Conservation (phyloP, 805 yeast species). For the Starmerella khaoyaiensis region DNA sequence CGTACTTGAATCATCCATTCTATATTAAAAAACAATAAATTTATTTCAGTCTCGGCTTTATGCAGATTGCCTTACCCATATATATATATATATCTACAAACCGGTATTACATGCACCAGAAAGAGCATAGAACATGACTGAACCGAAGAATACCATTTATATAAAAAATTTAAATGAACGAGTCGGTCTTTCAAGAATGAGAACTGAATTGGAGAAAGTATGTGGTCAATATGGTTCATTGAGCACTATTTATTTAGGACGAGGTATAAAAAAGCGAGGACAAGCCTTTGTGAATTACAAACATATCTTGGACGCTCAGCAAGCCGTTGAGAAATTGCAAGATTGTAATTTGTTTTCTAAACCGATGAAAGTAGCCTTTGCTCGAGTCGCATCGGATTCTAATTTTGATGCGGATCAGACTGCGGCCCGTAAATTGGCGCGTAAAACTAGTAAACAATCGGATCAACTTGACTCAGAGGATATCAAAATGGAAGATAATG, state of each 20-base stretch:
- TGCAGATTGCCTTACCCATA: too few species aligned
- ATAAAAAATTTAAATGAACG: constrained; percentile 62
- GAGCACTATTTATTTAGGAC: constrained; percentile 41
- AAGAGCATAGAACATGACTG: too few species aligned
- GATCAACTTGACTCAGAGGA: neutral
- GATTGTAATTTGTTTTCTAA: constrained; percentile 35
- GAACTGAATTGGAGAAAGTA: constrained; percentile 31
- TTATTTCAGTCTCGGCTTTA: neutral
- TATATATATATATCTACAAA: too few species aligned
- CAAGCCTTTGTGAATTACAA: constrained; percentile 66
- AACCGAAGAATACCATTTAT: constrained; percentile 34
- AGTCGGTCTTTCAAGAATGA: constrained; percentile 41
- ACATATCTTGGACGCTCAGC: constrained; percentile 32
- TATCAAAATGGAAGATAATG: neutral
- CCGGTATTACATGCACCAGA: too few species aligned
- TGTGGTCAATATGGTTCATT: constrained; percentile 40
- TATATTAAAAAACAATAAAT: neutral
- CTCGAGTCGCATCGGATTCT: constrained; percentile 10
- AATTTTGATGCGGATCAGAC: constrained; percentile 28
- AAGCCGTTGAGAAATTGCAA: constrained; percentile 33
- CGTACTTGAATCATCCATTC: neutral
- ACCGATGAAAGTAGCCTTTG: constrained; percentile 33
- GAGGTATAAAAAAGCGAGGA: constrained; percentile 56
- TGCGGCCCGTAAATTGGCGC: neutral
- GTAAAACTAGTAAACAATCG: neutral